phyloP scores from a whole-genome alignment of 1,139 yeast species.

The Diutina neorugosa region DNA sequence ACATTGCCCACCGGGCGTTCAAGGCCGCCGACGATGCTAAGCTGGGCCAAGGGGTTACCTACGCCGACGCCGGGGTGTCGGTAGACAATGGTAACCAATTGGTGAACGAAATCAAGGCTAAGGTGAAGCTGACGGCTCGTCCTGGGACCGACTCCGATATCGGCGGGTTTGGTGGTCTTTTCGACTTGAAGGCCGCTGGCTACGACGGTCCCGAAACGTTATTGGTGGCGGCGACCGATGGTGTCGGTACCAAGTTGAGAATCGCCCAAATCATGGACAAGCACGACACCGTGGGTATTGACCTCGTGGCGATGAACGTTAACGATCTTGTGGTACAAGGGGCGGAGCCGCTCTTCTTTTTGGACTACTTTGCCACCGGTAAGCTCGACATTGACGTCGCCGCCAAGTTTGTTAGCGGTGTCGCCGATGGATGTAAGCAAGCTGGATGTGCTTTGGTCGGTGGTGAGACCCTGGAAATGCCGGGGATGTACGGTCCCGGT shows the following conservation, averaged over 20 bases:
- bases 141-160: constrained; percentile 96
- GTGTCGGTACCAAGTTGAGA: constrained; percentile 95
- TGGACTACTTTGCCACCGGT: constrained; percentile 95
- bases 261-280: constrained; percentile 84
- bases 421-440: constrained; percentile 88
- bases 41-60: constrained; percentile 43
- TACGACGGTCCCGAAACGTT: constrained; percentile 62
- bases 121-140: constrained; percentile 90
- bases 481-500: constrained; percentile 91
- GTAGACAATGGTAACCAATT: constrained; percentile 89
- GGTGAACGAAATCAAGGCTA: constrained; percentile 81
- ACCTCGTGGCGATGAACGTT: constrained; percentile 97
- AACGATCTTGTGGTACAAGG: constrained; percentile 97
- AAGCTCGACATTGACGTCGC: constrained; percentile 77
- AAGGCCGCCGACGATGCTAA: not conserved
- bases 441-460: constrained; percentile 98
- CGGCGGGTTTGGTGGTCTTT: constrained; percentile 97
- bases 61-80: constrained; percentile 92
- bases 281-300: constrained; percentile 95
- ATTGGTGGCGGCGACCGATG: constrained; percentile 96
- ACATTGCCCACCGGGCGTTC: constrained; percentile 95
- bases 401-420: constrained; percentile 85
- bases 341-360: constrained; percentile 91
- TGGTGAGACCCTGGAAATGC: constrained; percentile 99
- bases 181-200: constrained; percentile 84